A percentile compares a stretch with the other conserved stretches of the same genome.
Conservation (phyloP, 345 rosid species). For the Citrus medica region DNA sequence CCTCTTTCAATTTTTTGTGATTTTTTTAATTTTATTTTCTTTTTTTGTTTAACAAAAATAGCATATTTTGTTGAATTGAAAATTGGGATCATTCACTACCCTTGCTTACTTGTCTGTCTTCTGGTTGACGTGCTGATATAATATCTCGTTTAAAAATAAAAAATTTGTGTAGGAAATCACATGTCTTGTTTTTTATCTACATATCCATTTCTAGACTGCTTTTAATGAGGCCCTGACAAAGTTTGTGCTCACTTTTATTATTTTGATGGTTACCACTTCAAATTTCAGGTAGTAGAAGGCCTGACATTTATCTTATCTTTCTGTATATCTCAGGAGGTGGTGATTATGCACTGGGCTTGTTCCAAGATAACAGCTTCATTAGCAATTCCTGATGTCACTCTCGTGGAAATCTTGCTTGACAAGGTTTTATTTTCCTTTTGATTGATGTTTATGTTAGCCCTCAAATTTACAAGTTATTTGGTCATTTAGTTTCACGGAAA, state of each 20-base stretch:
- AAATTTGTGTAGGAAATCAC: not conserved
- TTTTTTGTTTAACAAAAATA: not conserved
- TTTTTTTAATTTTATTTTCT: too few relatives aligned
- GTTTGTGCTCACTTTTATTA: not conserved
- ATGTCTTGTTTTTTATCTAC: not conserved
- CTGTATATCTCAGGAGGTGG: conserved; percentile 64
- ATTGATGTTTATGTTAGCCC: not conserved
- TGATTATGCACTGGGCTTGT: conserved; percentile 99
- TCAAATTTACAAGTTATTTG: conserved; percentile 4
- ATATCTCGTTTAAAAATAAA: not conserved
- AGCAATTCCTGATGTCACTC: conserved; percentile 78
- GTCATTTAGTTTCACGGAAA: conserved; percentile 2
- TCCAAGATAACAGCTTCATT: conserved; percentile 87
- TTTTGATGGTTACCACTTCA: not conserved
- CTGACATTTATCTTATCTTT: not conserved
- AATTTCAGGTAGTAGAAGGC: not conserved
- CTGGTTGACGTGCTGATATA: not conserved
- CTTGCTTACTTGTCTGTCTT: conserved; percentile 1
- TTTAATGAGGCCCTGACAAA: not conserved
- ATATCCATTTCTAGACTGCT: not conserved
- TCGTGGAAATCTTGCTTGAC: conserved; percentile 88
- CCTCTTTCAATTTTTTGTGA: not conserved
- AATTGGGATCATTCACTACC: not conserved
- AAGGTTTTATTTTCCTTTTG: conserved; percentile 50
- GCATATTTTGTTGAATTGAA: not conserved